phyloP scores from a whole-genome alignment of 1,139 yeast species.

The Debaryomyces nepalensis region DNA sequence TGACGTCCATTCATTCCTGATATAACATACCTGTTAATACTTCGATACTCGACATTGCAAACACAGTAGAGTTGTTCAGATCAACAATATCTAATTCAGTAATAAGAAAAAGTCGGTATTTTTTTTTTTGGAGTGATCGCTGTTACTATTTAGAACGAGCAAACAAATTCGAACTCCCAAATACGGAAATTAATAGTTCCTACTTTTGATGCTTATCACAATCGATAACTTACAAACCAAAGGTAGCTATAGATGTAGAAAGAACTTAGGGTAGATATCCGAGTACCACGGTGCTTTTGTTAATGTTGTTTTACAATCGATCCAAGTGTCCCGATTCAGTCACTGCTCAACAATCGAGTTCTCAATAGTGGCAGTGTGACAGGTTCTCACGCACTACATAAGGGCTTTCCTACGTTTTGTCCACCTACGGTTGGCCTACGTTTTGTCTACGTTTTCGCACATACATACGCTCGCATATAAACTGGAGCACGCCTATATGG shows the following conservation, averaged over 20 bases:
- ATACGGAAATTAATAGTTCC: conserved; percentile 10
- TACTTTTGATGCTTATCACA: neutral
- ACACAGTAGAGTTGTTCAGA: conserved; percentile 8
- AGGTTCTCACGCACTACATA: neutral
- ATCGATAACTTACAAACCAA: neutral
- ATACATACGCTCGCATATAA: too few relatives aligned
- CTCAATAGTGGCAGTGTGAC: conserved; percentile 11
- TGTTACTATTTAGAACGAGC: conserved; percentile 9
- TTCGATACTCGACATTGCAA: conserved; percentile 26
- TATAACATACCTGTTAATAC: conserved; percentile 34
- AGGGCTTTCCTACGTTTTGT: neutral
- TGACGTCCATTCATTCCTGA: neutral
- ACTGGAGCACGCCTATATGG: too few relatives aligned
- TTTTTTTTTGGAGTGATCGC: conserved; percentile 6
- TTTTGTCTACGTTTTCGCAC: neutral
- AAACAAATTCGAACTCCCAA: conserved; percentile 11
- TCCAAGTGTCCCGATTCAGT: neutral
- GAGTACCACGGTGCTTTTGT: too few relatives aligned
- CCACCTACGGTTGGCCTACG: neutral
- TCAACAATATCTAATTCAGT: conserved; percentile 5
- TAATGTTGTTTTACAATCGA: neutral
- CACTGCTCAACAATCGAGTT: conserved; percentile 3
- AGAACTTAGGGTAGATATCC: too few relatives aligned
- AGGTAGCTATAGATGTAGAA: neutral
- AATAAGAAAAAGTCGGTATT: conserved; percentile 7